Percentiles rank a stretch among this genome's conserved stretches.
These are phyloP conservation scores for Seiridium cupressi DNA, from an alignment of 2,329 filamentous ascomycete genomes.

Conservation along the genomic window DNA sequence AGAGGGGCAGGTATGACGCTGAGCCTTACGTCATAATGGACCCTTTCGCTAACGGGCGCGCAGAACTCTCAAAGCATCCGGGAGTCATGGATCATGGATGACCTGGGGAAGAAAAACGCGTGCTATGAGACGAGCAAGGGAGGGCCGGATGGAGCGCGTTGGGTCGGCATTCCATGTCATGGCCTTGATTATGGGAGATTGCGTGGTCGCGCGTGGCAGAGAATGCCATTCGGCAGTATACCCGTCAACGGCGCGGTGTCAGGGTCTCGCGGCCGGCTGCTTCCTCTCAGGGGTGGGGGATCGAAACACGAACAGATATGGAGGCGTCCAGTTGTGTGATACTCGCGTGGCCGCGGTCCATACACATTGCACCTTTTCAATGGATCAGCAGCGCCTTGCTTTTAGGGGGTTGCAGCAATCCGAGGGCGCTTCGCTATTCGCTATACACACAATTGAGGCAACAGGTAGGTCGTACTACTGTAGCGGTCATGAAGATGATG, in stretches of 20 bases:
- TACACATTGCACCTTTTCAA: too few relatives aligned
- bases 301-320: too few relatives aligned
- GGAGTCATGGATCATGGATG: slow-evolving; percentile 2
- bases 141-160: neutral
- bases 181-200: neutral
- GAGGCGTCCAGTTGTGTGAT: too few relatives aligned
- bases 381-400: too few relatives aligned
- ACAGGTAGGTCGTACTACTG: too few relatives aligned
- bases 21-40: slow-evolving; percentile 5
- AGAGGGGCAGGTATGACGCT: slow-evolving; percentile 5
- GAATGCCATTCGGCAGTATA: neutral
- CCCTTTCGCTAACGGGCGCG: neutral
- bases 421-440: too few relatives aligned
- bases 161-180: neutral
- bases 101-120: neutral
- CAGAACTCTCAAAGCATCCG: neutral
- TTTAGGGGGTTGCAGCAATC: too few relatives aligned
- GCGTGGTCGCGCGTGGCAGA: neutral
- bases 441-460: too few relatives aligned
- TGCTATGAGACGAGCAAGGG: neutral
- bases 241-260: neutral
- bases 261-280: too few relatives aligned
- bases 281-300: too few relatives aligned
- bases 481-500: neutral
- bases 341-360: too few relatives aligned